phyloP scores from a whole-genome alignment of 2,329 filamentous ascomycete species.

The Fusarium sp. region DNA sequence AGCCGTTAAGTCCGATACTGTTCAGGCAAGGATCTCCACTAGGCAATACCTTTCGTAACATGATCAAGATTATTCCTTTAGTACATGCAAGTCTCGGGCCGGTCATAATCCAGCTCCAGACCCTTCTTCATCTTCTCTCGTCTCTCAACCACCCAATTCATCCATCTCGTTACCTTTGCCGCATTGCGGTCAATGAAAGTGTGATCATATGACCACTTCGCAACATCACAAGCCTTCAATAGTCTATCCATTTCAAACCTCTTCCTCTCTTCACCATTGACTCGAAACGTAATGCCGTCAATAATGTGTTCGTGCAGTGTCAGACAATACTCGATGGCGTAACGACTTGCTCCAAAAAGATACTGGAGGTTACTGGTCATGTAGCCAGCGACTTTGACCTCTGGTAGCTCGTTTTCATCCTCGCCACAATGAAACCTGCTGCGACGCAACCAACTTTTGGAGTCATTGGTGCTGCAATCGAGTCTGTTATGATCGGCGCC shows the following conservation, averaged over 20 bases:
- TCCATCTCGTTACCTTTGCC: not conserved
- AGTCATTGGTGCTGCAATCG: not conserved
- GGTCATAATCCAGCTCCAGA: not conserved
- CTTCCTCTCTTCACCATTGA: not conserved
- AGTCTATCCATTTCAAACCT: not conserved
- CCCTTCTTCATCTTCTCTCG: not conserved
- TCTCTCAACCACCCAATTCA: not conserved
- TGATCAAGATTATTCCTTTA: too few relatives aligned
- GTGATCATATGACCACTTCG: not conserved
- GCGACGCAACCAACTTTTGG: not conserved
- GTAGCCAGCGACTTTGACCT: constrained; percentile 1
- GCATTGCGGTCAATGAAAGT: not conserved
- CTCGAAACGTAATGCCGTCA: not conserved
- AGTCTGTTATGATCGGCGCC: not conserved
- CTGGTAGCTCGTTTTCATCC: not conserved
- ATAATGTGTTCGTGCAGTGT: not conserved
- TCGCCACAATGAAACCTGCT: too few relatives aligned
- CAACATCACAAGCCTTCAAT: not conserved
- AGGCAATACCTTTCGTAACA: not conserved
- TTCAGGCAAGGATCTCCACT: constrained; percentile 2
- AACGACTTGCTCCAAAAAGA: not conserved
- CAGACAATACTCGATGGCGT: not conserved
- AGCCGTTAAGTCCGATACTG: constrained; percentile 3
- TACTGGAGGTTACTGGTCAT: not conserved
- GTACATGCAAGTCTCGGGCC: rapidly evolving